These are phyloP conservation scores for Tripterygium wilfordii DNA, from an alignment of 177 flowering plant genomes.

Conservation along the genomic window DNA sequence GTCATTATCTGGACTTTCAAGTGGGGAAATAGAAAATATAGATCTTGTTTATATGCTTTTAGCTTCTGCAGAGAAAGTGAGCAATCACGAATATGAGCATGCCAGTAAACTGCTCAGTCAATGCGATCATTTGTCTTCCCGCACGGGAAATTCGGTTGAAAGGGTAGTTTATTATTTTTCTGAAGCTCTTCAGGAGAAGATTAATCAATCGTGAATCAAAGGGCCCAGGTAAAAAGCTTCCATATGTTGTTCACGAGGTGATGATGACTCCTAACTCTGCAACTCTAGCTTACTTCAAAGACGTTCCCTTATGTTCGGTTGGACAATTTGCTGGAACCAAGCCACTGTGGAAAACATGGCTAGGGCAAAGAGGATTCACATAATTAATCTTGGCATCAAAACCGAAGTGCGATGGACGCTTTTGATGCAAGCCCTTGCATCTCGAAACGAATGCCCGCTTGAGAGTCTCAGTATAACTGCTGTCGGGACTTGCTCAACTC, in stretches of 20 bases:
- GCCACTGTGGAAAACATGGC: too few species aligned
- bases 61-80: constrained; percentile 33
- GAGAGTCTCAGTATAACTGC: too few species aligned
- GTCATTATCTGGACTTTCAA: constrained; percentile 15
- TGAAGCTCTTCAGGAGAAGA: constrained; percentile 35
- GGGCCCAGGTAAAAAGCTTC: background rate
- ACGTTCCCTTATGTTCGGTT: too few species aligned
- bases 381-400: too few species aligned
- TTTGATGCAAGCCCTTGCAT: too few species aligned
- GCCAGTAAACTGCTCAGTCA: constrained; percentile 29
- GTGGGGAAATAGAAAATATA: constrained; percentile 27
- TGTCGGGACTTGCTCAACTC: too few species aligned
- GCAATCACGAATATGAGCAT: constrained; percentile 22
- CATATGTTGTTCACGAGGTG: constrained; percentile 10
- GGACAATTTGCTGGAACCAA: too few species aligned
- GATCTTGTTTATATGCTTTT: constrained; percentile 36
- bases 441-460: too few species aligned
- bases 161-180: constrained; percentile 34
- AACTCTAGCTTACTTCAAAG: constrained; percentile 10
- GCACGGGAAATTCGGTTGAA: constrained; percentile 30
- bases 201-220: constrained; percentile 18
- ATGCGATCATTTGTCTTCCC: constrained; percentile 26
- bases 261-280: constrained; percentile 13
- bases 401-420: too few species aligned
- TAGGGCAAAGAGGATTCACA: too few species aligned